These are phyloP conservation scores for Trametes sanguinea DNA, from an alignment of 768 basidiomycete genomes.

Conservation along the genomic window DNA sequence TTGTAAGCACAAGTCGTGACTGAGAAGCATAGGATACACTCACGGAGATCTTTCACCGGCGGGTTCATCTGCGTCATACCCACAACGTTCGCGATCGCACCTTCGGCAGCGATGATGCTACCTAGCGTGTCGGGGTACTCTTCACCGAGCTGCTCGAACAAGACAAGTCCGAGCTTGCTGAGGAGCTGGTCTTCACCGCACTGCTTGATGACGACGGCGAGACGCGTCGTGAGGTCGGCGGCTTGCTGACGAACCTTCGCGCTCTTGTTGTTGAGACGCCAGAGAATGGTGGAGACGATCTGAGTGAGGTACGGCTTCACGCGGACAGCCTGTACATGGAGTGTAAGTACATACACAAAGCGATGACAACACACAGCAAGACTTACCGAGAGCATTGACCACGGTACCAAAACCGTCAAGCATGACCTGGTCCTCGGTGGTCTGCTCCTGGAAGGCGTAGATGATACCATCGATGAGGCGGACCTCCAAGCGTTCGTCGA, in stretches of 20 bases:
- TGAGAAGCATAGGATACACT: constrained; percentile 40
- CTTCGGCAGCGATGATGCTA: constrained; percentile 98
- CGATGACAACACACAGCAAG: not conserved
- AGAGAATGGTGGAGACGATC: constrained; percentile 97
- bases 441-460: constrained; percentile 99
- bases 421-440: constrained; percentile 99
- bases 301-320: constrained; percentile 99
- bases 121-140: constrained; percentile 99
- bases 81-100: constrained; percentile 98
- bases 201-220: constrained; percentile 98
- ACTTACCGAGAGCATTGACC: constrained; percentile 81
- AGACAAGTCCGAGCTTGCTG: constrained; percentile 93
- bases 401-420: constrained; percentile 97
- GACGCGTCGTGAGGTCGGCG: constrained; percentile 93
- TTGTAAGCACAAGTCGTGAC: constrained; percentile 19
- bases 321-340: constrained; percentile 63
- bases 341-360: not conserved
- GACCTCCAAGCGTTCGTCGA: constrained; percentile 94
- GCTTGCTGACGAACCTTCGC: constrained; percentile 99
- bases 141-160: constrained; percentile 98
- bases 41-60: constrained; percentile 96
- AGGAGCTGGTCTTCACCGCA: constrained; percentile 96
- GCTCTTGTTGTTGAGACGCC: constrained; percentile 99
- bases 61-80: constrained; percentile 99
- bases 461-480: constrained; percentile 97